Conservation (phyloP, 306 rosid genomes). For the Comarum palustre region DNA sequence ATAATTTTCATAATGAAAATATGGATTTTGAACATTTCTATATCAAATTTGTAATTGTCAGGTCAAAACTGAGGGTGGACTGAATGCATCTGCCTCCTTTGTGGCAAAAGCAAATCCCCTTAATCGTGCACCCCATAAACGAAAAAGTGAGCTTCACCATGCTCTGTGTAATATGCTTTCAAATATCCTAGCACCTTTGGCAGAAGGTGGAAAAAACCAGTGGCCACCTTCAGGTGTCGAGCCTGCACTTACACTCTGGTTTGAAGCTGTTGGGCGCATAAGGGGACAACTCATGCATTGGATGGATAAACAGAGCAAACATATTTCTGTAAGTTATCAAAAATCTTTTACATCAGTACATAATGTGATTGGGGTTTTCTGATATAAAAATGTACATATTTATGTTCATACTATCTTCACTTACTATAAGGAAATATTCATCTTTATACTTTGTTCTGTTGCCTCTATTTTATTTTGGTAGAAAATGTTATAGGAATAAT, state of each 20-base stretch:
- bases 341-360: not conserved
- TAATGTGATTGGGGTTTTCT: not conserved
- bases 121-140: conserved; percentile 89
- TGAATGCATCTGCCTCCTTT: conserved; percentile 98
- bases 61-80: conserved; percentile 98
- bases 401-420: not conserved
- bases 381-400: not conserved
- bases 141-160: conserved; percentile 97
- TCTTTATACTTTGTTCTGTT: not conserved
- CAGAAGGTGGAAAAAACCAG: conserved; percentile 95
- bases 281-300: conserved; percentile 76
- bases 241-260: conserved; percentile 92
- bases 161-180: conserved; percentile 96
- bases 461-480: not conserved
- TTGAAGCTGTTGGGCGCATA: conserved; percentile 97
- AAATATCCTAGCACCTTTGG: conserved; percentile 93
- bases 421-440: not conserved
- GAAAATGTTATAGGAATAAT: not conserved
- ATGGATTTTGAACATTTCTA: conserved; percentile 25
- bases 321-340: conserved; percentile 65
- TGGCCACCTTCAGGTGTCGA: conserved; percentile 99
- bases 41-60: conserved; percentile 44
- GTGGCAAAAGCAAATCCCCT: conserved; percentile 99
- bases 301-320: conserved; percentile 99
- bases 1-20: conserved; percentile 21